These are phyloP conservation scores for Dillenia suffruticosa DNA, from an alignment of 164 flowering plant genomes.

Conservation along the genomic window DNA sequence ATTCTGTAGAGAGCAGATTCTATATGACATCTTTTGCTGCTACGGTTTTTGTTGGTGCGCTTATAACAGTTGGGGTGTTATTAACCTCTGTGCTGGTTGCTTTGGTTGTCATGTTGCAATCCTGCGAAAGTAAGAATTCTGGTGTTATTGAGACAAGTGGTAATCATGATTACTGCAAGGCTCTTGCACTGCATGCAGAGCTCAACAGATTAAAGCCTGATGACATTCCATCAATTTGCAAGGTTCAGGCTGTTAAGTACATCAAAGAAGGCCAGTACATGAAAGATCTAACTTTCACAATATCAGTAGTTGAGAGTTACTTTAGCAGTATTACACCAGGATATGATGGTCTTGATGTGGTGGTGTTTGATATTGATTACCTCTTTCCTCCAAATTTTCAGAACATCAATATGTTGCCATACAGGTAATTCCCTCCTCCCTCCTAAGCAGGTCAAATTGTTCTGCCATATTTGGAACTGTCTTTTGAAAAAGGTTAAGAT, in stretches of 20 bases:
- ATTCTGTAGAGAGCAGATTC: conserved; percentile 43
- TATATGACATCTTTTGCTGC: conserved; percentile 60
- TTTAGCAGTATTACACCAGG: conserved; percentile 27
- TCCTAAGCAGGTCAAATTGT: too few species aligned
- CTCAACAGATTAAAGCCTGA: conserved; percentile 35
- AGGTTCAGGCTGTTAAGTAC: conserved; percentile 26
- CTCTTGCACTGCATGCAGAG: conserved; percentile 38
- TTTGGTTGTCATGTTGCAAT: conserved; percentile 51
- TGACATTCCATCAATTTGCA: conserved; percentile 44
- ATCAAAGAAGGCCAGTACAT: conserved; percentile 40
- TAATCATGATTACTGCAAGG: conserved; percentile 37
- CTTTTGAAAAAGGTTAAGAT: too few species aligned
- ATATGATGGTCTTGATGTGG: conserved; percentile 39
- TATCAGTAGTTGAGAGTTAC: conserved; percentile 28
- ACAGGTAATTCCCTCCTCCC: conserved; percentile 24
- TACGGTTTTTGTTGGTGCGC: conserved; percentile 50
- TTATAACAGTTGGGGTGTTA: conserved; percentile 43
- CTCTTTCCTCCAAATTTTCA: conserved; percentile 21
- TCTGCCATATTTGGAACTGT: too few species aligned
- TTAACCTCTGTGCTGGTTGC: conserved; percentile 42
- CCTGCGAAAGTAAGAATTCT: conserved; percentile 40
- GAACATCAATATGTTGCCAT: conserved; percentile 4
- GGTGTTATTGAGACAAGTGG: conserved; percentile 37
- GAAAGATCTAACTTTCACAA: conserved; percentile 35
- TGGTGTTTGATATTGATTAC: conserved; percentile 61